Conservation (phyloP, 2,329 filamentous ascomycete species). For the Aspergillus novofumigatus region DNA sequence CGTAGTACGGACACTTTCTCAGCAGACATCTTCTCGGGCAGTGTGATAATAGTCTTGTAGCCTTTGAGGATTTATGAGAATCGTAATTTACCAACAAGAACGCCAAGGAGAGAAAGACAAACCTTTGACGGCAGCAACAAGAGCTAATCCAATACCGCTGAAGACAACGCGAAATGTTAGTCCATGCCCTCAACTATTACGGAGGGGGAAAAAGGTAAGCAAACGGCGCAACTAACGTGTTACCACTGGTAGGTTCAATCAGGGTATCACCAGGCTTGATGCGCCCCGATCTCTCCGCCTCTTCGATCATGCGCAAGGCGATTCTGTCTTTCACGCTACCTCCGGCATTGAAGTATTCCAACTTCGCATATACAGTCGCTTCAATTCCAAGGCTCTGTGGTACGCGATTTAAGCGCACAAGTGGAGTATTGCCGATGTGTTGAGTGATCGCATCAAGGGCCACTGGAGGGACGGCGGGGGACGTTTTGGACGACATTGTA, state of each 20-base stretch:
- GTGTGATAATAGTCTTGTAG: constrained; percentile 97
- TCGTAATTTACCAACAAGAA: not conserved
- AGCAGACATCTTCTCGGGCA: constrained; percentile 98
- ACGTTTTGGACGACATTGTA: constrained; percentile 47
- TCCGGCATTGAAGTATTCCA: constrained; percentile 90
- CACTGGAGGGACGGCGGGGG: constrained; percentile 50
- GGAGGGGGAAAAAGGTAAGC: not conserved
- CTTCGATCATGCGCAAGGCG: constrained; percentile 94
- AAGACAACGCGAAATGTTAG: not conserved
- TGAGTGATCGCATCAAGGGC: constrained; percentile 68
- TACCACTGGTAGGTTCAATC: constrained; percentile 96
- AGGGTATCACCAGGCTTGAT: constrained; percentile 97
- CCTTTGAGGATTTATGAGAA: constrained; percentile 35
- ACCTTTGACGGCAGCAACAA: constrained; percentile 89
- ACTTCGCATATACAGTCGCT: constrained; percentile 83
- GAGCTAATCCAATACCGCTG: constrained; percentile 82
- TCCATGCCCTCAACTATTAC: not conserved
- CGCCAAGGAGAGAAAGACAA: not conserved
- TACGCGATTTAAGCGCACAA: constrained; percentile 88
- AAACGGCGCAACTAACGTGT: constrained; percentile 57
- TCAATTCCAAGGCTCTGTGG: constrained; percentile 87
- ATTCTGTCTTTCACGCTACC: constrained; percentile 95
- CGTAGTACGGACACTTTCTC: constrained; percentile 96
- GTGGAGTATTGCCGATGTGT: constrained; percentile 93
- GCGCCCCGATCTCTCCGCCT: constrained; percentile 82